These are phyloP conservation scores for Lactuca sativa DNA, from an alignment of 129 eudicot genomes.

Conservation along the genomic window DNA sequence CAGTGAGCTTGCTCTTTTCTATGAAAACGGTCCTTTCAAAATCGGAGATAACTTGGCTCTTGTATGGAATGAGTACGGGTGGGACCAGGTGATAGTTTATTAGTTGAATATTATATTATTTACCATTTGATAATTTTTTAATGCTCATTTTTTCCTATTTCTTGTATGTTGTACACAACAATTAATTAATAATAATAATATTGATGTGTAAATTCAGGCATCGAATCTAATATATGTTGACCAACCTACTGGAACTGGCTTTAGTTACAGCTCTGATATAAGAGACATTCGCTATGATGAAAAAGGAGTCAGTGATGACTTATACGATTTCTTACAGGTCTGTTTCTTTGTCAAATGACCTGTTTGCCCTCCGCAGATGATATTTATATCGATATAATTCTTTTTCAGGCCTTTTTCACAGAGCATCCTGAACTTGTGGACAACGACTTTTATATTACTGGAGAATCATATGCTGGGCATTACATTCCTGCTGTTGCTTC, in stretches of 20 bases:
- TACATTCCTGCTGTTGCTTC: conserved; percentile 89
- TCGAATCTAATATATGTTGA: conserved; percentile 75
- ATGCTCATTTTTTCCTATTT: neutral
- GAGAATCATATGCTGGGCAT: conserved; percentile 97
- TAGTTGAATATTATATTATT: neutral
- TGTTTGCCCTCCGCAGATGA: neutral
- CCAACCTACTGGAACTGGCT: conserved; percentile 80
- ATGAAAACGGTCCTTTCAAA: conserved; percentile 69
- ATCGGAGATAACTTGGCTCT: conserved; percentile 47
- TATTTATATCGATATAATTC: neutral
- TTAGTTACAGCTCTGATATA: conserved; percentile 66
- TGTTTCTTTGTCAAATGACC: conserved; percentile 11
- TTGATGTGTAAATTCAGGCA: conserved; percentile 38
- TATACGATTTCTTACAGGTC: conserved; percentile 93
- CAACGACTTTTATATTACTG: conserved; percentile 81
- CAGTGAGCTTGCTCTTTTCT: conserved; percentile 73
- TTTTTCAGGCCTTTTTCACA: conserved; percentile 61
- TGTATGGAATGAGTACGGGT: conserved; percentile 70
- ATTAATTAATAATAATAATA: neutral
- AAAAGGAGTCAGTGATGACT: conserved; percentile 76
- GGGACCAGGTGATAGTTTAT: conserved; percentile 53
- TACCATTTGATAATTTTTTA: neutral
- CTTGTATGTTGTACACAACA: conserved; percentile 4
- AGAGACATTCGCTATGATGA: conserved; percentile 70
- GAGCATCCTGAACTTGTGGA: conserved; percentile 65